Conservation (phyloP, 768 basidiomycete genomes). For the Lentinula edodes region DNA sequence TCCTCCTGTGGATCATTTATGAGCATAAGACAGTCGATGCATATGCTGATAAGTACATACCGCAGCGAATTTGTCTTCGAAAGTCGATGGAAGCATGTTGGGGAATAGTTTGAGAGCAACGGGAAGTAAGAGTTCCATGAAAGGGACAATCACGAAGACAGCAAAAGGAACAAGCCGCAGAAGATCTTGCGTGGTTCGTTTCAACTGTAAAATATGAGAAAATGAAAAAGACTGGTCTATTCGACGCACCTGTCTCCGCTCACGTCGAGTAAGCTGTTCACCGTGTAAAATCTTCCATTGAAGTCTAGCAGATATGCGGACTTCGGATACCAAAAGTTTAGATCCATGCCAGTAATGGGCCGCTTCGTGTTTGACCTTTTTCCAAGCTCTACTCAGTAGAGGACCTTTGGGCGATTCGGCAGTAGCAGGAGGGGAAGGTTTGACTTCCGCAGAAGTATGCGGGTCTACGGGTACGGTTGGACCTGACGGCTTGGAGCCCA, state of each 20-base stretch:
- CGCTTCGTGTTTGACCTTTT: slow-evolving; percentile 91
- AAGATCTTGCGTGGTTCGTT: slow-evolving; percentile 89
- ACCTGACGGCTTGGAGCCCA: slow-evolving; percentile 8
- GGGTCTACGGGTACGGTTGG: slow-evolving; percentile 16
- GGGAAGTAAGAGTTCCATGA: slow-evolving; percentile 96
- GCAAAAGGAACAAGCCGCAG: slow-evolving; percentile 92
- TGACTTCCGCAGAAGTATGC: slow-evolving; percentile 32
- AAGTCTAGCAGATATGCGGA: slow-evolving; percentile 81
- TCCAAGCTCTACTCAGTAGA: slow-evolving; percentile 70
- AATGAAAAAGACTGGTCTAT: neutral
- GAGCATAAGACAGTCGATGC: neutral
- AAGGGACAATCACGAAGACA: slow-evolving; percentile 92
- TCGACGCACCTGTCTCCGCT: slow-evolving; percentile 76
- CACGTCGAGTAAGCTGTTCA: slow-evolving; percentile 84
- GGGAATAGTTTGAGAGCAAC: slow-evolving; percentile 97
- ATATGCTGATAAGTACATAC: slow-evolving; percentile 31
- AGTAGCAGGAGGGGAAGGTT: slow-evolving; percentile 43
- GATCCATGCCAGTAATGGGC: slow-evolving; percentile 96
- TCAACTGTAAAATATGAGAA: slow-evolving; percentile 47
- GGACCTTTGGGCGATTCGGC: slow-evolving; percentile 36
- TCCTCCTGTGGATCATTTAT: slow-evolving; percentile 60
- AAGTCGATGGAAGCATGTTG: slow-evolving; percentile 97
- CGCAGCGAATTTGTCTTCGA: slow-evolving; percentile 94
- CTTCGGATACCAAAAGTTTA: slow-evolving; percentile 91
- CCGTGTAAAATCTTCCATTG: slow-evolving; percentile 93